Evolutionary conservation across 2,329 filamentous ascomycete species (phyloP).

Genomic region (Cadophora malorum): DNA sequence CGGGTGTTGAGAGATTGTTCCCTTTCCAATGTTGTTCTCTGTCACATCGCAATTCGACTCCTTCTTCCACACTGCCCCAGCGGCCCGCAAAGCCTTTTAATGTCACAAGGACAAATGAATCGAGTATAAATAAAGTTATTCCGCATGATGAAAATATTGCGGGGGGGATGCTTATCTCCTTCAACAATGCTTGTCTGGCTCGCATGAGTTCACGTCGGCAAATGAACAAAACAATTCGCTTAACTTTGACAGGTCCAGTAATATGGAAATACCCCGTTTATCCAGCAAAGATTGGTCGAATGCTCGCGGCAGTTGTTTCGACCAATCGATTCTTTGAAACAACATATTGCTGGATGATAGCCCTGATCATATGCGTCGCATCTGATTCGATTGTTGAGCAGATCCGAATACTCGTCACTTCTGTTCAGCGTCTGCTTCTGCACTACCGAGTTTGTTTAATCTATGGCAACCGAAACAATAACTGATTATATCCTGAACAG

Average conservation of each 20-base stretch:
- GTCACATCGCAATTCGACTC: neutral
- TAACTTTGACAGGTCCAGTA: constrained; percentile 3
- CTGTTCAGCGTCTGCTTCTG: neutral
- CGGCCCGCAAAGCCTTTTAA: constrained; percentile 3
- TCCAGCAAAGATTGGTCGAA: neutral
- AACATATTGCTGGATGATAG: constrained; percentile 26
- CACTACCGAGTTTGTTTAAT: neutral
- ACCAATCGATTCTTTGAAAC: constrained; percentile 23
- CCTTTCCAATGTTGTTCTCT: neutral
- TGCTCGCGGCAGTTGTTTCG: constrained; percentile 19
- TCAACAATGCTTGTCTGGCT: neutral
- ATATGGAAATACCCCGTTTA: constrained; percentile 12
- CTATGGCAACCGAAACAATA: neutral
- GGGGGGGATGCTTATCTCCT: neutral
- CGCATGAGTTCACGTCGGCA: neutral
- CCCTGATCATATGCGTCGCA: constrained; percentile 12
- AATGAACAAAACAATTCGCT: constrained; percentile 10
- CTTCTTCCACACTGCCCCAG: neutral
- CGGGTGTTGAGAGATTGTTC: no score
- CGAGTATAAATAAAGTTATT: constrained; percentile 9
- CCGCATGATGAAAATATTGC: neutral
- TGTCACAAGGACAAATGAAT: constrained; percentile 13
- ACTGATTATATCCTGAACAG: neutral
- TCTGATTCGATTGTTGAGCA: constrained; percentile 23
- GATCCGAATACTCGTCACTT: constrained; percentile 17